Percentiles rank a stretch among this genome's conserved stretches.
Evolutionary conservation across 2,329 filamentous ascomycete genomes (phyloP).

Genomic region (Blumeria hordei): DNA sequence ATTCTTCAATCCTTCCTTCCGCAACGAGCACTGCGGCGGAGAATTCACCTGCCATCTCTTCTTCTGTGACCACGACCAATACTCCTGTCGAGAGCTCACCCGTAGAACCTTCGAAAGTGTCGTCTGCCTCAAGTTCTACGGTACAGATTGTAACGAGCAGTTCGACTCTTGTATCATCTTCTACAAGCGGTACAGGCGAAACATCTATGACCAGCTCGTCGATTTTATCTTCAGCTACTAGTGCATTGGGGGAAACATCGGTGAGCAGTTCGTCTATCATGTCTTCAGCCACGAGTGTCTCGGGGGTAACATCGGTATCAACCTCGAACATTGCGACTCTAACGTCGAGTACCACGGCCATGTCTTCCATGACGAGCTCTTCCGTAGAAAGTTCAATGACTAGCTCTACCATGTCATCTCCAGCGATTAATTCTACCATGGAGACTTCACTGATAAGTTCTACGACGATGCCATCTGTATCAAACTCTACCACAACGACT

Average conservation of each 20-base stretch:
- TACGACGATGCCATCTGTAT: background rate
- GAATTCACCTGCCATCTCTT: no score
- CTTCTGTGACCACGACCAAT: conserved; percentile 26
- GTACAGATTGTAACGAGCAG: no score
- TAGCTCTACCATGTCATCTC: background rate
- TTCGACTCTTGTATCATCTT: no score
- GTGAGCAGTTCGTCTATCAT: background rate
- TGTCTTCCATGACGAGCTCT: background rate
- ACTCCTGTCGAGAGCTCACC: background rate
- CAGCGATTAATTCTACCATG: background rate
- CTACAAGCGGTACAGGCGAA: background rate
- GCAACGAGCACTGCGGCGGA: no score
- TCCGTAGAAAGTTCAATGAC: background rate
- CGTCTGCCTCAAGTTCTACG: no score
- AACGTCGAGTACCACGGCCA: background rate
- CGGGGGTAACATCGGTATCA: background rate
- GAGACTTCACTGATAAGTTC: background rate
- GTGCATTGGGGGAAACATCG: background rate
- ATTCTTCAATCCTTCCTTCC: no score
- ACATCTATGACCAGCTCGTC: background rate
- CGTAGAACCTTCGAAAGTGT: no score
- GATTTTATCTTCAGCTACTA: background rate
- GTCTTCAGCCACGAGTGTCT: background rate
- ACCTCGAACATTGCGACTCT: background rate
- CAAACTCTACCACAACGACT: background rate